These are phyloP conservation scores for Penicillium vulpinum DNA, from an alignment of 2,329 filamentous ascomycete genomes.

Conservation along the genomic window DNA sequence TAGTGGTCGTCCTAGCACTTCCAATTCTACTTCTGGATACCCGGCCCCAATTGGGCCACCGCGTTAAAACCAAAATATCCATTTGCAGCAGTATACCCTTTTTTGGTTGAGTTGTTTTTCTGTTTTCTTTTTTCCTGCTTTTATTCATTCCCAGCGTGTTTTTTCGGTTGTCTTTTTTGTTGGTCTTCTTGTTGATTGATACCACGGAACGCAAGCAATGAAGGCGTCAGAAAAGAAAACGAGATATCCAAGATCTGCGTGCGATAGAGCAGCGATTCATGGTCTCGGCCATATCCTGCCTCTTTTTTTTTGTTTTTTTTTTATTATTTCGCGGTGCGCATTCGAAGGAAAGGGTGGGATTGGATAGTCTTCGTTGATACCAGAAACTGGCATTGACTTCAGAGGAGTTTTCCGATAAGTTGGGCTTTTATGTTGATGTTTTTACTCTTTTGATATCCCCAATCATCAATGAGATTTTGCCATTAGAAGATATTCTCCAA, in stretches of 20 bases:
- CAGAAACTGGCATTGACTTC: constrained; percentile 2
- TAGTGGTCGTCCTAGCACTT: constrained; percentile 88
- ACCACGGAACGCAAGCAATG: constrained; percentile 34
- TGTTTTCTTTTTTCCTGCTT: constrained; percentile 25
- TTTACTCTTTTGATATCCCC: constrained; percentile 26
- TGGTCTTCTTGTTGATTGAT: constrained; percentile 26
- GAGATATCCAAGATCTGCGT: constrained; percentile 31
- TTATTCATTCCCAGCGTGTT: constrained; percentile 15
- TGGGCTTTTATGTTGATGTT: constrained; percentile 18
- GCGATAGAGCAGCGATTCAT: constrained; percentile 20
- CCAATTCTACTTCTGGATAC: constrained; percentile 97
- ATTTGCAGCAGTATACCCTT: constrained; percentile 50
- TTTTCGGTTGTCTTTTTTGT: constrained; percentile 14
- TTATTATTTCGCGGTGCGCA: constrained; percentile 5
- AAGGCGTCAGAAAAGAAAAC: constrained; percentile 32
- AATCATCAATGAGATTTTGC: constrained; percentile 27
- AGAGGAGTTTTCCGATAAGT: constrained; percentile 6
- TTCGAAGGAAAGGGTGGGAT: constrained; percentile 6
- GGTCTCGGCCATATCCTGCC: constrained; percentile 8
- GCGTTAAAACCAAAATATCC: constrained; percentile 66
- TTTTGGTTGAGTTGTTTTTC: constrained; percentile 43
- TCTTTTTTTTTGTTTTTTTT: constrained; percentile 14
- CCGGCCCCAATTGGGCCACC: constrained; percentile 87
- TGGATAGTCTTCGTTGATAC: constrained; percentile 8
- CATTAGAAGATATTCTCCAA: constrained; percentile 12